Base-by-base conservation (phyloP, 2,329 filamentous ascomycete species). In the Trichothecium sympodiale region DNA sequence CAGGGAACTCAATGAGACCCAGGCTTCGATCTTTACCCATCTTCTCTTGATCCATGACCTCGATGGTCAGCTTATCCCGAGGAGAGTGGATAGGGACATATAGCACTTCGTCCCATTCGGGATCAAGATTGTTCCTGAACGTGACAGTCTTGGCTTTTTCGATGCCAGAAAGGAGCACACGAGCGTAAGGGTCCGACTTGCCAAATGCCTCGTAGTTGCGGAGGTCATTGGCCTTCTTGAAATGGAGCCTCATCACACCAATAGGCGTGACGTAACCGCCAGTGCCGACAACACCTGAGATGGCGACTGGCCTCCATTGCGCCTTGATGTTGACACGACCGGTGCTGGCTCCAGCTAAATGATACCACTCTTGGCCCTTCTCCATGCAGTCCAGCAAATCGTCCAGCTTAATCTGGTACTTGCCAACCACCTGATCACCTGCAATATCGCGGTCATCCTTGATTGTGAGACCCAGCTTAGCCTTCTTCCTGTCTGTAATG, bases 321-420 rank as follows among this genome's bases (percentile, higher is more conserved):
- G 93, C 72, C 53, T 74, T 83, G 72, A 98, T 77, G 63, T 96
- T 95, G 40, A 78, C 86, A 45, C 87, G 83, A 20, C 91, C 91
- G 16, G 77, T 80, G 53, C 86, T 83, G 35, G 74, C 80, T 8
- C 84, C 85, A 31, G 82, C 70, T 18, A 98, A 70, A 42, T 88
- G 85, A 65, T 88, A 98, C 91, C 91, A 98, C 48, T 96, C 87
- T 49, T 94, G 84, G 29, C 91, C 89, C 60, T 94, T 91, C 32
- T 79, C 79, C 74, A 84, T 93, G 55, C 88, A 72, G 38, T 89
- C 85, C 17, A 96, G 64, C 74, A 98, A 83, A 49, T 96, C 89
- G 43, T 94, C 84, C 17, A 98, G 68, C 60, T 88, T 94, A 60
- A 98, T 93, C 56, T 96, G 87, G 56, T 95, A 95, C 17, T 79